Conservation (phyloP, 2,329 filamentous ascomycete genomes). For the Apiospora arundinis region DNA sequence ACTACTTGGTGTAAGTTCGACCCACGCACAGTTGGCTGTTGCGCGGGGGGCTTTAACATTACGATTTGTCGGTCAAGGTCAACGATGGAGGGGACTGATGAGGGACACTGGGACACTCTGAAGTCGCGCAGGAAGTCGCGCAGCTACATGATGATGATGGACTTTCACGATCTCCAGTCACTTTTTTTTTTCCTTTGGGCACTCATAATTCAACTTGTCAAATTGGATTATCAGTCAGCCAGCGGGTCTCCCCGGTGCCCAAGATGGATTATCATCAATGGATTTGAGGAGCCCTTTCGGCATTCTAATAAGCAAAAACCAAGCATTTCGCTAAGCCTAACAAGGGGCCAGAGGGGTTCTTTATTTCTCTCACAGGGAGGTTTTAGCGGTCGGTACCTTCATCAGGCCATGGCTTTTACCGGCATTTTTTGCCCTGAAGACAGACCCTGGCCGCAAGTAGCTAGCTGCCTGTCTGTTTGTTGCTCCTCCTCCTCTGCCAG, state of each 20-base stretch:
- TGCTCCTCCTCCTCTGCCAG: too few species aligned
- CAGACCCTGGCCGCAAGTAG: neutral
- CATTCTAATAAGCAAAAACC: neutral
- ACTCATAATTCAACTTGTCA: neutral
- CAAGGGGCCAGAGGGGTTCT: neutral
- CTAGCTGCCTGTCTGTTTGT: neutral
- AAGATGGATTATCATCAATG: neutral
- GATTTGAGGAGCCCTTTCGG: neutral
- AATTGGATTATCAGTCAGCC: neutral
- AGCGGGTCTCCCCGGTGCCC: neutral
- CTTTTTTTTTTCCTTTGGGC: too few species aligned
- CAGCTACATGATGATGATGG: too few species aligned
- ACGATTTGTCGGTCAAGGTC: slow-evolving; percentile 14
- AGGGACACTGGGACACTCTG: too few species aligned
- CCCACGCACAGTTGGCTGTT: slow-evolving; percentile 10
- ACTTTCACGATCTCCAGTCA: too few species aligned
- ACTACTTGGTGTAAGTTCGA: neutral
- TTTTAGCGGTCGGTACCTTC: neutral
- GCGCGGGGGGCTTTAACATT: slow-evolving; percentile 12
- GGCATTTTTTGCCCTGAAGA: neutral
- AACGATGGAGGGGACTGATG: neutral
- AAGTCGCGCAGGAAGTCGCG: too few species aligned
- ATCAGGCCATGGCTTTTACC: neutral
- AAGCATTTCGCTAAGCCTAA: slow-evolving; percentile 16
- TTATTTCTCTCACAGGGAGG: neutral